Percentiles rank a stretch among this genome's conserved stretches.
Evolutionary conservation across 768 basidiomycete species (phyloP).

Genomic region (Cystofilobasidium macerans): DNA sequence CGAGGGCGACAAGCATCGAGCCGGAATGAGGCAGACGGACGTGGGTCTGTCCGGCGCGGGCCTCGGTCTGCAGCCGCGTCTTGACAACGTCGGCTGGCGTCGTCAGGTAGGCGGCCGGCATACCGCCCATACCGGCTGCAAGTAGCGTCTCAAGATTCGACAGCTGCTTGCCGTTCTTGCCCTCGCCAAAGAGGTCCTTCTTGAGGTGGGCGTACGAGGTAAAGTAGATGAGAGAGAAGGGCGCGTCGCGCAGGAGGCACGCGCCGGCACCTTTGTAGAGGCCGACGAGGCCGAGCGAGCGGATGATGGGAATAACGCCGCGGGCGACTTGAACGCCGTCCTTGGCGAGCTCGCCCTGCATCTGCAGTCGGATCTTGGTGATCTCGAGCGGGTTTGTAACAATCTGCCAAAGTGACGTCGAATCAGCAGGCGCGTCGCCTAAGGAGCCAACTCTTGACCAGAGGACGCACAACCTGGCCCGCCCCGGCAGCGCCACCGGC

Average conservation of each 20-base stretch:
- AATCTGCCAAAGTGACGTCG: constrained; percentile 45
- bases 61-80: constrained; percentile 79
- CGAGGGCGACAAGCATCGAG: not conserved
- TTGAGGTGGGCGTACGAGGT: constrained; percentile 18
- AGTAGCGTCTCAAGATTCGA: constrained; percentile 79
- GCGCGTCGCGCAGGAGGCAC: constrained; percentile 87
- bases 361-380: constrained; percentile 65
- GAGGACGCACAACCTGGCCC: constrained; percentile 79
- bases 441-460: not conserved
- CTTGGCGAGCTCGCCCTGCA: constrained; percentile 92
- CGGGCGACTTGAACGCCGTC: constrained; percentile 56
- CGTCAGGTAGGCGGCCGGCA: constrained; percentile 66
- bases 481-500: constrained; percentile 91
- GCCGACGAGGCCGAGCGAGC: constrained; percentile 81
- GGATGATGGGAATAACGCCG: constrained; percentile 84
- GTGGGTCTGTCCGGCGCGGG: constrained; percentile 74
- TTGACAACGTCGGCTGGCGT: constrained; percentile 76
- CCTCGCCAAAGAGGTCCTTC: constrained; percentile 89
- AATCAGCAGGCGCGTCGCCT: not conserved
- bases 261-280: constrained; percentile 87
- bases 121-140: constrained; percentile 73
- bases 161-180: constrained; percentile 85
- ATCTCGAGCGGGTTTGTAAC: constrained; percentile 81
- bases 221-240: constrained; percentile 58
- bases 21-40: not conserved